Conservation (phyloP, 2,329 filamentous ascomycete genomes). For the Rhytidhysteron rufulum region DNA sequence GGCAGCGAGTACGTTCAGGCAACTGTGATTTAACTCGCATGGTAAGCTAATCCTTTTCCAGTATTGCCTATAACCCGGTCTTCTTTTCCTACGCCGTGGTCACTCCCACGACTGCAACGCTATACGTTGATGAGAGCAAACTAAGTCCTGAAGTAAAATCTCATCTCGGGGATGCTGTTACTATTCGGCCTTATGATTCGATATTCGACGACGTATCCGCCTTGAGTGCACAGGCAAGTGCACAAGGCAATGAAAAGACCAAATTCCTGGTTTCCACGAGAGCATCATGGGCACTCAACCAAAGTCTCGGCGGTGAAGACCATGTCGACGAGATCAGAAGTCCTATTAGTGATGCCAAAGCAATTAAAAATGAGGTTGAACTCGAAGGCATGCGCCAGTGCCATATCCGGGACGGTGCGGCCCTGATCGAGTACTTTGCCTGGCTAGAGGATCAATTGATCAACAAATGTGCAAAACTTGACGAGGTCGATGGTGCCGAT, state of each 20-base stretch:
- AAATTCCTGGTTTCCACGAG: constrained; percentile 86
- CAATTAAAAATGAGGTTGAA: constrained; percentile 88
- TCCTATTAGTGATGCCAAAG: constrained; percentile 85
- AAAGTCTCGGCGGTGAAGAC: constrained; percentile 79
- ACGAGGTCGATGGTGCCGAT: constrained; percentile 89
- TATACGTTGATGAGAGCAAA: constrained; percentile 83
- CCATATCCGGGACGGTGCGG: constrained; percentile 89
- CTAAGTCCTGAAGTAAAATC: constrained; percentile 63
- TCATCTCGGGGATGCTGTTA: constrained; percentile 68
- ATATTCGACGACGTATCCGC: constrained; percentile 76
- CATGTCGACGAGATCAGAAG: constrained; percentile 84
- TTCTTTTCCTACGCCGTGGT: constrained; percentile 96
- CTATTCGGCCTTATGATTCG: constrained; percentile 73
- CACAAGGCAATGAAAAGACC: constrained; percentile 28
- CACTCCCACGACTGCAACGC: constrained; percentile 68
- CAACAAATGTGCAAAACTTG: constrained; percentile 66
- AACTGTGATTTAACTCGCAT: background rate
- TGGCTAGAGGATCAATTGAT: constrained; percentile 91
- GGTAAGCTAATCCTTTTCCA: constrained; percentile 24
- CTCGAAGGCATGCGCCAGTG: constrained; percentile 90
- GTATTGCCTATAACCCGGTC: constrained; percentile 94
- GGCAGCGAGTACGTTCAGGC: constrained; percentile 65
- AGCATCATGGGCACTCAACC: constrained; percentile 88
- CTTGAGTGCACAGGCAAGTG: constrained; percentile 48
- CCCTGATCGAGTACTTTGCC: constrained; percentile 87